Conservation (phyloP, 2,329 filamentous ascomycete genomes). For the Ilyonectria robusta region DNA sequence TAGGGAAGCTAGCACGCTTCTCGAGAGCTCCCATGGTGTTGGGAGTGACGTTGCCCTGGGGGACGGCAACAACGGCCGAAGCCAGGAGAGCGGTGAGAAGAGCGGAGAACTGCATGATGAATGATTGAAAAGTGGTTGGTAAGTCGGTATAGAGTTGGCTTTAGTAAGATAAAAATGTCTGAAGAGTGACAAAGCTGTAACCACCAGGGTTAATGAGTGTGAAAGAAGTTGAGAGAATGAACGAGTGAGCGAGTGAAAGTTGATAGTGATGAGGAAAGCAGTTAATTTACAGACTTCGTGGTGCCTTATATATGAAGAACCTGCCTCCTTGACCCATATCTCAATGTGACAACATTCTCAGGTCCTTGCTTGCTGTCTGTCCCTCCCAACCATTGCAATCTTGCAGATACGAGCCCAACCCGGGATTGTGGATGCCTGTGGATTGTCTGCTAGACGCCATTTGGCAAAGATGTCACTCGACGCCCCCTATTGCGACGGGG, state of each 20-base stretch:
- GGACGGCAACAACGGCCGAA: conserved; percentile 38
- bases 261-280: conserved; percentile 16
- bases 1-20: conserved; percentile 43
- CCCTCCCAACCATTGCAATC: not conserved
- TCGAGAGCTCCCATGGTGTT: conserved; percentile 46
- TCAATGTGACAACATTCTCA: not conserved
- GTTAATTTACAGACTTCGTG: not conserved
- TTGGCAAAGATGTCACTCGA: conserved; percentile 1
- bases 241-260: not conserved
- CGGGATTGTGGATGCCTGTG: conserved; percentile 2
- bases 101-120: conserved; percentile 47
- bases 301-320: not conserved
- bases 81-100: conserved; percentile 41
- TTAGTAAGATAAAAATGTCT: conserved; percentile 4
- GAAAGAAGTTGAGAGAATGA: conserved; percentile 29
- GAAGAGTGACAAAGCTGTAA: conserved; percentile 39
- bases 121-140: conserved; percentile 11
- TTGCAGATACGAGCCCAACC: conserved; percentile 11
- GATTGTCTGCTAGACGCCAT: not conserved
- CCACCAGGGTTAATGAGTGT: conserved; percentile 44
- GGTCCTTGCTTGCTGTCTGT: not conserved
- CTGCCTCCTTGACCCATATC: conserved; percentile 4
- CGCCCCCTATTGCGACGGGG: not conserved
- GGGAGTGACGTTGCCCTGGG: conserved; percentile 43
- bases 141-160: conserved; percentile 8